Evolutionary conservation across 2,329 filamentous ascomycete species (phyloP).

Genomic region (Fusarium nematophilum): DNA sequence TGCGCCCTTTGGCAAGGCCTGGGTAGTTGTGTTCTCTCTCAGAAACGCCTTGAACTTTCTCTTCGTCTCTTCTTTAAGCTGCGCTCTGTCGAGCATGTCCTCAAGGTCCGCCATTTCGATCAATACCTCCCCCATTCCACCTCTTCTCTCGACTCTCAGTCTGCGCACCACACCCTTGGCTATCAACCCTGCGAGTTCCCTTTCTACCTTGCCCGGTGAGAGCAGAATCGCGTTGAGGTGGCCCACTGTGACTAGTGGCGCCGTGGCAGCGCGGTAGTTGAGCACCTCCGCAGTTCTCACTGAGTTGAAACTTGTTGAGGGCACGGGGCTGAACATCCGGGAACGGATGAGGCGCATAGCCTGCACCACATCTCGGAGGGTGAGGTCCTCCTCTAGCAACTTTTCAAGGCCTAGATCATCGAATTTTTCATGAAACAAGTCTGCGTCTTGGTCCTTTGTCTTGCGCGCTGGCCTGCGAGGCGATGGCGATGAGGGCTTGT

Average conservation of each 20-base stretch:
- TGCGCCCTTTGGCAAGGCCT: conserved; percentile 42
- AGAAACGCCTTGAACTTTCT: conserved; percentile 65
- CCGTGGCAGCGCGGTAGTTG: conserved; percentile 68
- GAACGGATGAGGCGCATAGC: conserved; percentile 71
- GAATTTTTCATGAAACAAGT: conserved; percentile 59
- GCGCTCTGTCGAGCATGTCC: conserved; percentile 53
- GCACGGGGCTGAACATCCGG: conserved; percentile 73
- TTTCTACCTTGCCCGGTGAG: conserved; percentile 73
- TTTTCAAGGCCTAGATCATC: conserved; percentile 69
- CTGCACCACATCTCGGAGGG: conserved; percentile 71
- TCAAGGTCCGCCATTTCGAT: conserved; percentile 69
- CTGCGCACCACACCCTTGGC: conserved; percentile 68
- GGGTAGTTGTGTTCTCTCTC: conserved; percentile 59
- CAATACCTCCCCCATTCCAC: conserved; percentile 72
- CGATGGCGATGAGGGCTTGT: conserved; percentile 35
- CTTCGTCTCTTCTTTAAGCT: conserved; percentile 56
- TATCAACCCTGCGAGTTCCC: conserved; percentile 72
- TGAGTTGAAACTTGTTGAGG: conserved; percentile 72
- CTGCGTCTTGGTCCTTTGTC: conserved; percentile 39
- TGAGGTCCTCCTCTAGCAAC: conserved; percentile 65
- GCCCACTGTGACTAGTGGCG: conserved; percentile 72
- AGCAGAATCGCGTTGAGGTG: conserved; percentile 73
- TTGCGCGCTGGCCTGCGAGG: conserved; percentile 41
- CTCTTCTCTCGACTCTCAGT: conserved; percentile 71
- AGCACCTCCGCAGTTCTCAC: conserved; percentile 72